A percentile compares a stretch with the other conserved stretches of the same genome.
These are phyloP conservation scores for Platanthera zijinensis DNA, from an alignment of 106 monocot genomes.

Conservation along the genomic window DNA sequence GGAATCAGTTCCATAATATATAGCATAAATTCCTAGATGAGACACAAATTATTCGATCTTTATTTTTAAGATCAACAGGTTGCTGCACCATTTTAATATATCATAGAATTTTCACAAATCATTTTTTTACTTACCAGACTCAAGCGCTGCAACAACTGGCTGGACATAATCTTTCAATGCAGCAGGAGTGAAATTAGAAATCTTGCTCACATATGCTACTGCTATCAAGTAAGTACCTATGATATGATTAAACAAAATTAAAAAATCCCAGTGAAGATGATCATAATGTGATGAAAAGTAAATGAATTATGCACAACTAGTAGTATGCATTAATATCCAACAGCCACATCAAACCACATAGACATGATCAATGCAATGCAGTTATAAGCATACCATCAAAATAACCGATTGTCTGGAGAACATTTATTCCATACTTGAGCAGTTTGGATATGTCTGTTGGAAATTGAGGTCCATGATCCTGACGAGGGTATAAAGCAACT, in stretches of 20 bases:
- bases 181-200: slow-evolving; percentile 14
- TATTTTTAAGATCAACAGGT: background rate
- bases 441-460: slow-evolving; percentile 90
- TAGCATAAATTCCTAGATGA: background rate
- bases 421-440: slow-evolving; percentile 85
- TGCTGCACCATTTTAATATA: background rate
- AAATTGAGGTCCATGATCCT: slow-evolving; percentile 83
- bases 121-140: background rate
- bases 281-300: slow-evolving; percentile 4
- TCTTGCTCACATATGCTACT: slow-evolving; percentile 37
- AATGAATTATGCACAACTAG: background rate
- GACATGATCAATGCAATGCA: background rate
- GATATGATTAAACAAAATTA: background rate
- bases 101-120: background rate
- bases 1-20: background rate
- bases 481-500: slow-evolving; percentile 11
- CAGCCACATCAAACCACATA: background rate
- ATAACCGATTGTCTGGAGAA: slow-evolving; percentile 74
- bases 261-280: background rate
- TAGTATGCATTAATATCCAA: background rate
- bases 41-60: background rate
- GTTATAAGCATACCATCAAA: slow-evolving; percentile 51
- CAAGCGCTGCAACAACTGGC: slow-evolving; percentile 16
- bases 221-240: slow-evolving; percentile 67
- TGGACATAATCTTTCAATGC: slow-evolving; percentile 55